Evolutionary conservation across 1,284 basidiomycete species (phyloP), one percentile per base, ranked within the genome.

Genomic region (Melanopsichium pennsylvanicum): DNA sequence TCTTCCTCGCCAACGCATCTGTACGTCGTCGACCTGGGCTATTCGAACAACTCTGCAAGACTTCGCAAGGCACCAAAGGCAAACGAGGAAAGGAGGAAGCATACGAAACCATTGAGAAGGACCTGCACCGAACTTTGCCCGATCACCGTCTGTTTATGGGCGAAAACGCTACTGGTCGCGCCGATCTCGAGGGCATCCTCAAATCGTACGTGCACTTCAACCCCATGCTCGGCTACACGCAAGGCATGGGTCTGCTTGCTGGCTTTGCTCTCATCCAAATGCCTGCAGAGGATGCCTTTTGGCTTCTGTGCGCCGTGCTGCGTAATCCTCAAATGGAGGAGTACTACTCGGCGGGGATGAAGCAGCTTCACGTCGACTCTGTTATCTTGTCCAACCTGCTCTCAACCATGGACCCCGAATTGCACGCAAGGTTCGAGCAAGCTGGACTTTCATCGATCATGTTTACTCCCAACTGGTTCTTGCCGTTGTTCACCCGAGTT

Each of bases 271-370:
- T 96, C 0, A 84, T 91, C 23, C 88, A 92, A 56, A 88, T 90
- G 1, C 91, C 90, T 0, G 90, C 93, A 60, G 92, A 96, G 81
- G 91, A 95, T 64, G 90, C 91, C 0, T 97, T 97, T 79, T 96
- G 91, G 92, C 74, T 84, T 11, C 73, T 85, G 10, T 76, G 78
- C 7, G 92, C 91, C 4, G 89, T 96, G 58, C 84, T 93, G 7
- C 88, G 90, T 23, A 86, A 89, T 4, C 71, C 73, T 18, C 75
- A 77, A 51, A 69, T 80, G 70, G 72, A 72, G 19, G 70, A 67
- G 29, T 93, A 93, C 81, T 95, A 91, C 80, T 86, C 88, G 27
- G 81, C 85, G 11, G 87, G 85, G 45, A 84, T 87, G n/a, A 84
- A 86, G 8, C 90, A 91, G 74, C 83, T 95, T 62, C 89, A 91